phyloP scores from a whole-genome alignment of 2,329 filamentous ascomycete genomes.

The Orbilia javanica region DNA sequence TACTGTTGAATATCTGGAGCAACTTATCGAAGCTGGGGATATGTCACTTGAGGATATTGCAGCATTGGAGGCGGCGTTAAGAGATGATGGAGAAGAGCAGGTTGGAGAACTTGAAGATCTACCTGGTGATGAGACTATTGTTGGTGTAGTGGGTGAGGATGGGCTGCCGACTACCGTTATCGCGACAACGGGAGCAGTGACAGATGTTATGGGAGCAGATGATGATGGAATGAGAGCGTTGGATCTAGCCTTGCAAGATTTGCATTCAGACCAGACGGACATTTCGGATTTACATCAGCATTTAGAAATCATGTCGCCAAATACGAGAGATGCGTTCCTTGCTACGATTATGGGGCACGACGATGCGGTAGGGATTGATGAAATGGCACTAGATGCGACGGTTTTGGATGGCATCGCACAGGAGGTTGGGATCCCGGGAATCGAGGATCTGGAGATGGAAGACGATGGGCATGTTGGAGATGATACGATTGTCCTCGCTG shows the following conservation, averaged over 20 bases:
- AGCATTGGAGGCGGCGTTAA: constrained; percentile 43
- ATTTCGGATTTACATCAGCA: constrained; percentile 50
- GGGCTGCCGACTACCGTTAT: background rate
- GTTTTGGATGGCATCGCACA: background rate
- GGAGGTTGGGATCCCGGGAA: background rate
- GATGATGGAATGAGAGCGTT: background rate
- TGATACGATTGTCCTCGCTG: background rate
- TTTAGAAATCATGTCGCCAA: constrained; percentile 44
- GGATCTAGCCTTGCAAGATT: constrained; percentile 30
- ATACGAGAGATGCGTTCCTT: constrained; percentile 35
- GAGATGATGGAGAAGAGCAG: constrained; percentile 16
- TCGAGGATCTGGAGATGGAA: background rate
- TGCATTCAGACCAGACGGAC: constrained; percentile 48
- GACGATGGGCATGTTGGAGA: background rate
- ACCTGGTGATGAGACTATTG: background rate
- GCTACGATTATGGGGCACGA: constrained; percentile 33
- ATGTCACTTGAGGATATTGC: constrained; percentile 53
- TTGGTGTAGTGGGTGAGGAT: background rate
- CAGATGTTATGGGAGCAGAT: background rate
- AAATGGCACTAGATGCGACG: constrained; percentile 24
- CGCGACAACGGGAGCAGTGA: background rate
- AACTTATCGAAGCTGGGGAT: constrained; percentile 43
- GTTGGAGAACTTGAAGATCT: background rate
- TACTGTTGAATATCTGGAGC: constrained; percentile 32
- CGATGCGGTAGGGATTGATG: constrained; percentile 13